Evolutionary conservation across 2,329 filamentous ascomycete species (phyloP), one percentile per base, ranked within the genome.

Genomic region (Dothiorella sarmentorum): DNA sequence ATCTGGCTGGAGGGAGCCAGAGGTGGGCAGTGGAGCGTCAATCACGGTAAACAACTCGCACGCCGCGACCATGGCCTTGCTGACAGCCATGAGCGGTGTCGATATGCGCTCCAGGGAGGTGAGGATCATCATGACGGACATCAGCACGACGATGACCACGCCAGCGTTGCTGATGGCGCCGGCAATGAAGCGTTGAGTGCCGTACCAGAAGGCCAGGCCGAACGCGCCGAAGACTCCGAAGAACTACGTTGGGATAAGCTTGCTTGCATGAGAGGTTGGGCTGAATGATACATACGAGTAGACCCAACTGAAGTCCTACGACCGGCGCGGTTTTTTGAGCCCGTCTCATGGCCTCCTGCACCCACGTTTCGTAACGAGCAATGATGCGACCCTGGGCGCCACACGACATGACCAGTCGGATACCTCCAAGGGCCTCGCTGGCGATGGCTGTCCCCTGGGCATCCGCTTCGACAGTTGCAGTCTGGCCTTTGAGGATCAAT

Each of bases 141-240:
- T 73, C 7, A 74, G 62, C 5, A 75, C 72, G 31, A 74, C 66
- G n/a, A 68, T 65, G 31, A 75, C 72, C 10, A 63, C 60, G 6
- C 69, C 68, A n/a, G 74, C 63, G 51, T 69, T 61, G 4, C 61
- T 53, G 13, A 69, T 64, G 11, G 71, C 62, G 1, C 71, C 71
- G 26, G 68, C 64, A 11, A 60, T 65, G 26, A 68, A 71, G 52
- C 71, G 69, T 42, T 68, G 66, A 57, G 74, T 69, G 2, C 71
- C 73, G 56, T 71, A 74, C 71, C 71, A 75, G 38, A 75, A 75
- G 0, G 71, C 66, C 13, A 75, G 65, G 2, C 67, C 71, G 53
- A 73, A 73, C 0, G 66, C 72, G 0, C 67, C 72, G 52, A 72
- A 75, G 64, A 69, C 70, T 0, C 66, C 66, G 47, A 72, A 62